Base-by-base conservation (phyloP, 2,329 filamentous ascomycete genomes). In the Podosphaera xanthii region DNA sequence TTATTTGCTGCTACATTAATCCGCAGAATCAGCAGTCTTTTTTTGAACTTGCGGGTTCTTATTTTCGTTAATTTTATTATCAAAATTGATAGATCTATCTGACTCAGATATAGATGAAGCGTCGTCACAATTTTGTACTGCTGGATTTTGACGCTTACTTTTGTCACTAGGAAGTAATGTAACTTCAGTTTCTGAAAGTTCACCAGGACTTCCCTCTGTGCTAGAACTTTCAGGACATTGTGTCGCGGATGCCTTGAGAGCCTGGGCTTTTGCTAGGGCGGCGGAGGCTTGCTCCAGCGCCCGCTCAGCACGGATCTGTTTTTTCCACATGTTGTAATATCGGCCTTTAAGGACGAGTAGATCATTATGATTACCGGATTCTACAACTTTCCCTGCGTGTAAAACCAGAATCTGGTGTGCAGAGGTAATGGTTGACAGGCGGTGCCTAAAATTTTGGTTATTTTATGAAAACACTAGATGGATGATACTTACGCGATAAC, bases 401-500 rank as follows among this genome's bases (percentile, higher is more conserved):
- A 94, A 75, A 7, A 94, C 87, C 57, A 94, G 75, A 61, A 94
- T 94, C 67, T 90, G 86, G 69, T 94, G 86, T 8, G 88, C 88
- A 60, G 86, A 92, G 81, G 86, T 90, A 65, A 94, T 91, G 1
- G 89, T 95, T 38, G 87, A 92, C 33, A 95, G 74, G 35, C 67
- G 67, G 85, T 82, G 36, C 90, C 75, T 52, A 89, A 58, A 74
- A 61, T 90, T 89, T 30, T 57, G 31, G 44, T 73, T 49, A 58
- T 36, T 52, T 48, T 59, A 33, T 53, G 38, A 31, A 22, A 33
- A 33, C n/a, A 8, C 36, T 36, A 35, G 14, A 49, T 6, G 12
- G 12, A 12, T 4, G 14, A 40, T 52, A 77, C 79, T 74, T 82
- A 88, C 74, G 92, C 92, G 72, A 98, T 97, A 58, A 97, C 89